A percentile compares a stretch with the other conserved stretches of the same genome.
Conservation (phyloP, 208 protist species). For the Trypanosoma cruzi region DNA sequence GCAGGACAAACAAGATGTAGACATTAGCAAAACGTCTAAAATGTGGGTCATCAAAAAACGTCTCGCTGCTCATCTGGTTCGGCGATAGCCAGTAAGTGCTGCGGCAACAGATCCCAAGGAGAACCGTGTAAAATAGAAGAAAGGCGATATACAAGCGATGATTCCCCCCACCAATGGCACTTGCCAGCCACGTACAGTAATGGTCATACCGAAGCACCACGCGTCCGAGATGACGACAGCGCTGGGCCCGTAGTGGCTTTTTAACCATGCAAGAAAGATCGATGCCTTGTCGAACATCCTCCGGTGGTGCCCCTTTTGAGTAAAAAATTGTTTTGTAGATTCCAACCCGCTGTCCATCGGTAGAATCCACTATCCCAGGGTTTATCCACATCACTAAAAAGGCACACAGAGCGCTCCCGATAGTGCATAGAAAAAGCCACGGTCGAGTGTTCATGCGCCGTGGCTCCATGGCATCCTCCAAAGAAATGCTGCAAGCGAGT, state of each 20-base stretch:
- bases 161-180: constrained; percentile 76
- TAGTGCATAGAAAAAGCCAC: not conserved
- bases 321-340: constrained; percentile 56
- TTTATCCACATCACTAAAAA: not conserved
- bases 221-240: constrained; percentile 51
- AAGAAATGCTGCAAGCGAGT: not conserved
- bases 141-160: constrained; percentile 58
- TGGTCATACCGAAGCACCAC: constrained; percentile 82
- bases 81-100: not conserved
- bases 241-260: constrained; percentile 83
- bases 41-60: constrained; percentile 4
- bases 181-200: constrained; percentile 67
- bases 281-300: constrained; percentile 44
- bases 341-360: constrained; percentile 47
- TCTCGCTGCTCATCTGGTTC: not conserved
- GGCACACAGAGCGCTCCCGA: constrained; percentile 6
- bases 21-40: constrained; percentile 45
- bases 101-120: constrained; percentile 20
- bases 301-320: constrained; percentile 28
- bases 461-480: not conserved
- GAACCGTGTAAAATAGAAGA: constrained; percentile 25
- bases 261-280: constrained; percentile 64
- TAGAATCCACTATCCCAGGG: constrained; percentile 14
- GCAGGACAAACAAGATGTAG: constrained; percentile 55
- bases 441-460: not conserved